Evolutionary conservation across 169 alveolate species (phyloP).

Genomic region (Plasmodium knowlesi): DNA sequence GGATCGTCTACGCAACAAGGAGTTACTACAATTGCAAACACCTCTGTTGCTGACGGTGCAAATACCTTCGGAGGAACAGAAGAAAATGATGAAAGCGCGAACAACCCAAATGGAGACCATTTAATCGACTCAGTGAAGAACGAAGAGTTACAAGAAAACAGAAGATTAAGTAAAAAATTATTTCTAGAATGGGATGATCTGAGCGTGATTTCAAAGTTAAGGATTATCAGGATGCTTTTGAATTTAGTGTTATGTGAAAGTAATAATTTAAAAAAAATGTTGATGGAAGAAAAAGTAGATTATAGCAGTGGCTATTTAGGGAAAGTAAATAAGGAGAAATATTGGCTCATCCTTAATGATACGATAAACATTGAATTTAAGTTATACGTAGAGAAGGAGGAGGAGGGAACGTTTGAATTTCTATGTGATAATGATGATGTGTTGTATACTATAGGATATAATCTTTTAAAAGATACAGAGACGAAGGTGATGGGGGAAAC

Average conservation of each 20-base stretch:
- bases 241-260: slow-evolving; percentile 71
- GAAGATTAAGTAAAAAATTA: slow-evolving; percentile 17
- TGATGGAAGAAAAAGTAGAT: neutral
- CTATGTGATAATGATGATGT: slow-evolving; percentile 67
- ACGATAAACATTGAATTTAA: slow-evolving; percentile 47
- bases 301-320: slow-evolving; percentile 58
- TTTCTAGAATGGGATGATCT: slow-evolving; percentile 74
- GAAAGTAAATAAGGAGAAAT: slow-evolving; percentile 33
- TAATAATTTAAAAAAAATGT: slow-evolving; percentile 48
- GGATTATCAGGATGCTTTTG: slow-evolving; percentile 53
- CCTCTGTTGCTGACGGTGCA: neutral
- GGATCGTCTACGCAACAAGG: neutral
- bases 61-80: neutral
- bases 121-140: neutral
- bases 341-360: slow-evolving; percentile 70
- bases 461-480: slow-evolving; percentile 3
- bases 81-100: neutral
- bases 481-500: slow-evolving; percentile 46
- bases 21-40: neutral
- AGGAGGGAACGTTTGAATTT: slow-evolving; percentile 39
- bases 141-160: neutral
- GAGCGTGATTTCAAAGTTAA: slow-evolving; percentile 13
- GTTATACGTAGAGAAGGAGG: slow-evolving; percentile 68
- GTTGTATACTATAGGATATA: slow-evolving; percentile 39
- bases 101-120: neutral